A percentile compares a stretch with the other conserved stretches of the same genome.
phyloP scores from a whole-genome alignment of 1,284 basidiomycete genomes.

The Sanguinoderma infundibulare region DNA sequence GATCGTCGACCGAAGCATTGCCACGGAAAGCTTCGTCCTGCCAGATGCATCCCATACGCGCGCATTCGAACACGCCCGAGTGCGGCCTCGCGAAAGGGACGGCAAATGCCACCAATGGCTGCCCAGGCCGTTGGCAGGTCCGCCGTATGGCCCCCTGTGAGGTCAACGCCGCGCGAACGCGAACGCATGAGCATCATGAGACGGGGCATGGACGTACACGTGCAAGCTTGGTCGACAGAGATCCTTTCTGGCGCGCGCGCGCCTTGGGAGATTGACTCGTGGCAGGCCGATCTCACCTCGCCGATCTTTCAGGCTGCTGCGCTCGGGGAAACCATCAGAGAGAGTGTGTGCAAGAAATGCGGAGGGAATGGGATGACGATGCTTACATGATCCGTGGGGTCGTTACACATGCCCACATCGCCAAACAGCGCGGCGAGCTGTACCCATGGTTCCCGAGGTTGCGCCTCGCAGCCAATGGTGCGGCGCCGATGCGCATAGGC shows the following conservation, averaged over 20 bases:
- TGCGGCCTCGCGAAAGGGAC: not conserved
- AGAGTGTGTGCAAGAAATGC: constrained; percentile 5
- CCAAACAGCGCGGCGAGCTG: constrained; percentile 16
- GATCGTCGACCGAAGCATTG: constrained; percentile 15
- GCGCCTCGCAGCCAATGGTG: constrained; percentile 2
- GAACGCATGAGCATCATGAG: constrained; percentile 7
- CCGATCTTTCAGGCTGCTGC: constrained; percentile 18
- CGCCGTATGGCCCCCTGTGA: constrained; percentile 11
- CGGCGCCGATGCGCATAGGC: constrained; percentile 2
- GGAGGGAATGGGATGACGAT: not conserved
- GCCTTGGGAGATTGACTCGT: constrained; percentile 15
- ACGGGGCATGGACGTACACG: constrained; percentile 2
- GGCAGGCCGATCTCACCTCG: constrained; percentile 19
- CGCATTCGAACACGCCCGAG: not conserved
- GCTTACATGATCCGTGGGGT: constrained; percentile 11
- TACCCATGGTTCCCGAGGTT: constrained; percentile 9
- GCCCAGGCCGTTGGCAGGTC: constrained; percentile 9
- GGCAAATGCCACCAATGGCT: constrained; percentile 3
- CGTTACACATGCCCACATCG: constrained; percentile 24
- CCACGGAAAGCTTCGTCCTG: constrained; percentile 8
- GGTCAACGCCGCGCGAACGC: constrained; percentile 1
- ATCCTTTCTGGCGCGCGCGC: constrained; percentile 3
- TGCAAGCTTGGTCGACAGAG: constrained; percentile 4
- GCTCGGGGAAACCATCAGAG: constrained; percentile 10
- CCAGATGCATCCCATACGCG: not conserved